Conservation (phyloP, 768 basidiomycete genomes). For the Kwoniella heveanensis region DNA sequence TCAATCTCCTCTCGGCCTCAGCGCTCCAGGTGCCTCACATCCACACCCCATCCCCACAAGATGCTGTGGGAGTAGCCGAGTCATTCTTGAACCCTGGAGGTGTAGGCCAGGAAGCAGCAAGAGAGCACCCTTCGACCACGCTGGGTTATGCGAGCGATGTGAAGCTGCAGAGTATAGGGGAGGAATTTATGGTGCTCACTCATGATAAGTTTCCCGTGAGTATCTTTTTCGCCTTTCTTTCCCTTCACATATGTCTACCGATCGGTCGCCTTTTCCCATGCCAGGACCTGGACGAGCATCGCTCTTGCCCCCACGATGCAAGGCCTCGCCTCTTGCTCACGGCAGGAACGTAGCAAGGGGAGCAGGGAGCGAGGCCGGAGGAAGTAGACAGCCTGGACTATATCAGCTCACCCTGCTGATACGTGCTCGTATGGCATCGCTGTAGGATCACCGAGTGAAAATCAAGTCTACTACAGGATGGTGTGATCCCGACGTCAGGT, state of each 20-base stretch:
- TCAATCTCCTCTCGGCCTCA: slow-evolving; percentile 29
- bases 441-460: slow-evolving; percentile 53
- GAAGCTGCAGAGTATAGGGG: slow-evolving; percentile 35
- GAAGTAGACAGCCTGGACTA: no score
- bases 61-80: slow-evolving; percentile 38
- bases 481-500: slow-evolving; percentile 59
- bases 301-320: no score
- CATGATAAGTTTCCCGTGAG: slow-evolving; percentile 40
- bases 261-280: no score
- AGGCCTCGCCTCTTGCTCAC: no score
- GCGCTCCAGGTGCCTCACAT: slow-evolving; percentile 34
- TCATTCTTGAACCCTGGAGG: slow-evolving; percentile 24
- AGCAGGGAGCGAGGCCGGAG: no score
- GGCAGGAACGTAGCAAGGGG: no score
- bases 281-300: no score
- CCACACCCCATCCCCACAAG: slow-evolving; percentile 37
- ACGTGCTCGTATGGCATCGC: no score
- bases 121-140: slow-evolving; percentile 15
- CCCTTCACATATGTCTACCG: no score
- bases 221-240: slow-evolving; percentile 1
- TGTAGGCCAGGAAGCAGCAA: neutral
- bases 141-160: slow-evolving; percentile 41
- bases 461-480: slow-evolving; percentile 59
- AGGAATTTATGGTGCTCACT: slow-evolving; percentile 40
- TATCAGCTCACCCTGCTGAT: neutral